Conservation (phyloP, 2,329 filamentous ascomycete genomes). For the Apiospora pterosperma region DNA sequence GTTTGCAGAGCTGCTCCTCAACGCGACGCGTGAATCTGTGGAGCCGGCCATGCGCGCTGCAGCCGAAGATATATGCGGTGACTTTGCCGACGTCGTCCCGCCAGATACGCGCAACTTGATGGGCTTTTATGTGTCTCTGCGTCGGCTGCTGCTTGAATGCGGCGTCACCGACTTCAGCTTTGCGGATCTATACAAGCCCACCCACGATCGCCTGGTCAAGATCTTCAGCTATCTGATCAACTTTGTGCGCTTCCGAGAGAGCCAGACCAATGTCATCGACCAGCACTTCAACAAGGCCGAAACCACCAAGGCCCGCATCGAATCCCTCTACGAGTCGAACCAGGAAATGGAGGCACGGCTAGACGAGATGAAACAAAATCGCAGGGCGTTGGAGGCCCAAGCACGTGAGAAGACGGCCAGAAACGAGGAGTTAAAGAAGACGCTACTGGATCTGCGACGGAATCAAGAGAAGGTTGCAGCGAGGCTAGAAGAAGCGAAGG, state of each 20-base stretch:
- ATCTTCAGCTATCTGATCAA: constrained; percentile 99
- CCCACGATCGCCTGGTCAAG: constrained; percentile 84
- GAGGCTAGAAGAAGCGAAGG: constrained; percentile 78
- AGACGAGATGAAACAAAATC: constrained; percentile 75
- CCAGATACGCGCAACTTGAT: constrained; percentile 89
- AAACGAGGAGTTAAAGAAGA: constrained; percentile 83
- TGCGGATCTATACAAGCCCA: constrained; percentile 86
- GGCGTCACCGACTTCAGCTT: constrained; percentile 93
- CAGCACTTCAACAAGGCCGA: constrained; percentile 91
- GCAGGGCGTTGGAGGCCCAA: constrained; percentile 75
- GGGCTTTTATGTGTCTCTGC: constrained; percentile 88
- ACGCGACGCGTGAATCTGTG: constrained; percentile 87
- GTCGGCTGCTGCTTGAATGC: constrained; percentile 78
- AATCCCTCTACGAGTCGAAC: constrained; percentile 80
- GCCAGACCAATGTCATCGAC: constrained; percentile 84
- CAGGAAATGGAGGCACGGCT: constrained; percentile 79
- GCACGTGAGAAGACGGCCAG: constrained; percentile 81
- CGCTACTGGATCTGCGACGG: constrained; percentile 74
- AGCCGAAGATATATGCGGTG: constrained; percentile 80
- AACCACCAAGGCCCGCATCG: constrained; percentile 81
- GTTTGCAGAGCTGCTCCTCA: constrained; percentile 92
- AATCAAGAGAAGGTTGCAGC: constrained; percentile 81
- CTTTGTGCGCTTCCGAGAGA: constrained; percentile 95
- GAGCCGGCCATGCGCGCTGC: constrained; percentile 94
- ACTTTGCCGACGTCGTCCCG: constrained; percentile 80